Evolutionary conservation across 352 stramenopile genomes (phyloP).

Genomic region (Phytophthora chlamydospora): DNA sequence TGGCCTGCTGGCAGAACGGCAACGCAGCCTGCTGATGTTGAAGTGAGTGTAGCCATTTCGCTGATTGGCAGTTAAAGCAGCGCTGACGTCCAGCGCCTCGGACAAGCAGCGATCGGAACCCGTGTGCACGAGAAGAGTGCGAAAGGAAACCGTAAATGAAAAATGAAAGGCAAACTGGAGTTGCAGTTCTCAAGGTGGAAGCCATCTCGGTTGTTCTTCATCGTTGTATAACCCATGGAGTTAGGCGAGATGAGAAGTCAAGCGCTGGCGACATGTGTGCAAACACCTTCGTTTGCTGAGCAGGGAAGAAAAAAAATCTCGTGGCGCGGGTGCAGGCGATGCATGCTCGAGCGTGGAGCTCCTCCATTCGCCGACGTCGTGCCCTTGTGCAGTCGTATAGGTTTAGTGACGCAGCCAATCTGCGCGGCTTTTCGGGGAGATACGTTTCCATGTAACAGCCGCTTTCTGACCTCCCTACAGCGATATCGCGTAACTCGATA

Average conservation of each 20-base stretch:
- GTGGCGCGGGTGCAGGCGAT: background rate
- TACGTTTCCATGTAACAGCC: background rate
- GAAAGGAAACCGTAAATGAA: too few relatives aligned
- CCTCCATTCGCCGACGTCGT: conserved; percentile 9
- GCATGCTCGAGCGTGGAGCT: background rate
- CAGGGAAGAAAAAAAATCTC: conserved; percentile 20
- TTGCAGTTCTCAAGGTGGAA: too few relatives aligned
- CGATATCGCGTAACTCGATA: too few relatives aligned
- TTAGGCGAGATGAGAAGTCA: conserved; percentile 15
- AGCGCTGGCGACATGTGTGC: background rate
- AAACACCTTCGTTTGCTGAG: conserved; percentile 2
- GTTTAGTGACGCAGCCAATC: conserved; percentile 27
- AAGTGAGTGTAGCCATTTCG: conserved; percentile 35
- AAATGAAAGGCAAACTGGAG: too few relatives aligned
- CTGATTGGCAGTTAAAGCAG: conserved; percentile 1
- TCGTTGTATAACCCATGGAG: too few relatives aligned
- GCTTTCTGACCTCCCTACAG: too few relatives aligned
- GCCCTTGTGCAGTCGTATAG: conserved; percentile 17
- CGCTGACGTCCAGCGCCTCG: background rate
- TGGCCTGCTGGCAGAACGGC: background rate
- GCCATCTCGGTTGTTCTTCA: too few relatives aligned
- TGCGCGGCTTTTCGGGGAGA: conserved; percentile 16
- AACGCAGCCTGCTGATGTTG: conserved; percentile 13
- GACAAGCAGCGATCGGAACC: background rate
- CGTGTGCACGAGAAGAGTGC: background rate